Evolutionary conservation across 805 yeast genomes (phyloP).

Genomic region (Ogataea dorogensis): DNA sequence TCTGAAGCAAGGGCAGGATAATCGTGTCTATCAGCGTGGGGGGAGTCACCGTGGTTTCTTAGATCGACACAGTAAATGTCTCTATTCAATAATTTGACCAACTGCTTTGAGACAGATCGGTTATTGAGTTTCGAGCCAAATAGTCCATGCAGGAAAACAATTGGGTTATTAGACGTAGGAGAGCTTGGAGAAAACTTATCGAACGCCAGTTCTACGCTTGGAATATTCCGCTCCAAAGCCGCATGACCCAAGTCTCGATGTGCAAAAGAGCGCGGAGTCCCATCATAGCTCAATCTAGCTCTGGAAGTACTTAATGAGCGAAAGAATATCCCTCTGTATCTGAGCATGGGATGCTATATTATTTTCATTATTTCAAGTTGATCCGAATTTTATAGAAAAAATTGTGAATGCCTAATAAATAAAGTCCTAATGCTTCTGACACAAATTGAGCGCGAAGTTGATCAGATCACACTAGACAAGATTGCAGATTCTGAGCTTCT

Average conservation of each 20-base stretch:
- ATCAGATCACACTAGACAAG: neutral
- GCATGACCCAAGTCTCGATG: constrained; percentile 17
- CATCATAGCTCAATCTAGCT: constrained; percentile 23
- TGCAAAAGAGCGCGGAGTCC: constrained; percentile 27
- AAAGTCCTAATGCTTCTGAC: too few species aligned
- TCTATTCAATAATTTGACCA: constrained; percentile 47
- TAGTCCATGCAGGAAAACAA: constrained; percentile 82
- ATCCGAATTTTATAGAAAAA: too few species aligned
- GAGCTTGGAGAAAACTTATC: constrained; percentile 39
- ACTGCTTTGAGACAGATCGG: constrained; percentile 67
- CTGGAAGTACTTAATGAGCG: neutral
- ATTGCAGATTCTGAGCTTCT: neutral
- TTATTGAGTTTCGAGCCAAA: constrained; percentile 85
- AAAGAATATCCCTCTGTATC: neutral
- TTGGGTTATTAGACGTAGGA: constrained; percentile 43
- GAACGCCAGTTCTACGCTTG: constrained; percentile 53
- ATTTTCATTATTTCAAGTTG: neutral
- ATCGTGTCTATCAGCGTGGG: constrained; percentile 68
- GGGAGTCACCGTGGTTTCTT: constrained; percentile 92
- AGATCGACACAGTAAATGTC: constrained; percentile 73
- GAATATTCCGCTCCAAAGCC: constrained; percentile 37
- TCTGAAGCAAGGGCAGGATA: constrained; percentile 84
- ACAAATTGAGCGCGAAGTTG: constrained; percentile 2
- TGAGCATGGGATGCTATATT: too few species aligned
- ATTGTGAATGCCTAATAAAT: too few species aligned